A percentile compares a stretch with the other conserved stretches of the same genome.
These are phyloP conservation scores for Drosera capensis DNA, from an alignment of 148 eudicot species.

Conservation along the genomic window DNA sequence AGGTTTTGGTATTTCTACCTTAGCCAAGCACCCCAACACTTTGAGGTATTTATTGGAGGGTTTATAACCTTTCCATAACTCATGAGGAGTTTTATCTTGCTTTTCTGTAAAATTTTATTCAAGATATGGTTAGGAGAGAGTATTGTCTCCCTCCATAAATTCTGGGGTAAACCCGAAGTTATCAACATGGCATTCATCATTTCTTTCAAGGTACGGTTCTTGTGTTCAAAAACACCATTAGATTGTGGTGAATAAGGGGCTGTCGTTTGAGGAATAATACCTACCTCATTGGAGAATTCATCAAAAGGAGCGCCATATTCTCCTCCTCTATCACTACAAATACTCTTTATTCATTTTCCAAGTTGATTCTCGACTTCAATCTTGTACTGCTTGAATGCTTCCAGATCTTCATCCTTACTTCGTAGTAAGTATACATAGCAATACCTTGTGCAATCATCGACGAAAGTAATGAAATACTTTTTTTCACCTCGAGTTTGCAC, in stretches of 20 bases:
- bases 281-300: background rate
- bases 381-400: constrained; percentile 1
- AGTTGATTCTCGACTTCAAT: background rate
- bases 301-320: background rate
- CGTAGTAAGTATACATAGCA: background rate
- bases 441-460: background rate
- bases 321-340: constrained; percentile 2
- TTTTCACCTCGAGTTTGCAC: background rate
- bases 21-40: too few species aligned
- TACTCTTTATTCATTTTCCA: background rate
- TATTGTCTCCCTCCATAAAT: too few species aligned
- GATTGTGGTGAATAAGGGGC: constrained; percentile 1
- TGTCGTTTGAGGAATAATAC: constrained; percentile 1
- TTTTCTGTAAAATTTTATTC: too few species aligned
- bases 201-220: too few species aligned
- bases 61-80: too few species aligned
- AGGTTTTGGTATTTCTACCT: too few species aligned
- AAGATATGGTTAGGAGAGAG: too few species aligned
- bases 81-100: too few species aligned
- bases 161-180: too few species aligned
- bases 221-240: background rate
- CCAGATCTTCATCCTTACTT: background rate
- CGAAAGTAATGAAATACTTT: background rate
- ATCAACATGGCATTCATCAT: constrained; percentile 4
- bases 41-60: too few species aligned